Conservation (phyloP, 208 protist species). For the Angomonas desouzai region DNA sequence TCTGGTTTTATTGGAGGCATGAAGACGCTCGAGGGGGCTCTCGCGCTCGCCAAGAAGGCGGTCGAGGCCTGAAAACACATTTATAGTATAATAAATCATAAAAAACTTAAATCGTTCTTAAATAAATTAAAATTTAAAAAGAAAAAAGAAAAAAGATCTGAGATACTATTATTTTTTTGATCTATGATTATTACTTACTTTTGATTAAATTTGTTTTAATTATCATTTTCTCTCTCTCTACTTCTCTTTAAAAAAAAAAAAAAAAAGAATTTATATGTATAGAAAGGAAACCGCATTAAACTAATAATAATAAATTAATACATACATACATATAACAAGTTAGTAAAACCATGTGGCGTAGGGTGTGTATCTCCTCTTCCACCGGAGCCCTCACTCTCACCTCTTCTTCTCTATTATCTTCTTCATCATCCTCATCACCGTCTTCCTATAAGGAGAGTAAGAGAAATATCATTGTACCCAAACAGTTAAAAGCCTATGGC, state of each 20-base stretch:
- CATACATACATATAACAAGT: too few species aligned
- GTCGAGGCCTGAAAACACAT: slow-evolving; percentile 21
- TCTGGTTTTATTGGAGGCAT: slow-evolving; percentile 96
- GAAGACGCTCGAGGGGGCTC: slow-evolving; percentile 90
- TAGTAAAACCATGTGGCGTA: not conserved
- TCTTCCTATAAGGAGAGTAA: too few species aligned
- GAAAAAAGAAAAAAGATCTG: not conserved
- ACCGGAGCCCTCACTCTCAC: not conserved
- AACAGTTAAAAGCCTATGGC: slow-evolving; percentile 77
- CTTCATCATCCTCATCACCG: too few species aligned
- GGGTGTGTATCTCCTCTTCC: not conserved
- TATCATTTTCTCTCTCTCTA: not conserved
- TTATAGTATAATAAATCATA: too few species aligned
- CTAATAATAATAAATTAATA: too few species aligned
- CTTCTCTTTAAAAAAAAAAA: too few species aligned
- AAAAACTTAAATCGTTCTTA: too few species aligned
- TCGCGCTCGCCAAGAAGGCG: slow-evolving; percentile 87
- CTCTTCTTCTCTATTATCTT: not conserved
- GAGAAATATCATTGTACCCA: slow-evolving; percentile 75
- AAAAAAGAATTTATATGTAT: too few species aligned
- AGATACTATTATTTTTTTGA: not conserved
- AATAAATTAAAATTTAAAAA: too few species aligned
- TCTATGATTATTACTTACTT: not conserved
- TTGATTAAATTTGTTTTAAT: not conserved
- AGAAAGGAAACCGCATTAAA: too few species aligned